These are phyloP conservation scores for Clarireedia paspali DNA, from an alignment of 2,329 filamentous ascomycete genomes.

Conservation along the genomic window DNA sequence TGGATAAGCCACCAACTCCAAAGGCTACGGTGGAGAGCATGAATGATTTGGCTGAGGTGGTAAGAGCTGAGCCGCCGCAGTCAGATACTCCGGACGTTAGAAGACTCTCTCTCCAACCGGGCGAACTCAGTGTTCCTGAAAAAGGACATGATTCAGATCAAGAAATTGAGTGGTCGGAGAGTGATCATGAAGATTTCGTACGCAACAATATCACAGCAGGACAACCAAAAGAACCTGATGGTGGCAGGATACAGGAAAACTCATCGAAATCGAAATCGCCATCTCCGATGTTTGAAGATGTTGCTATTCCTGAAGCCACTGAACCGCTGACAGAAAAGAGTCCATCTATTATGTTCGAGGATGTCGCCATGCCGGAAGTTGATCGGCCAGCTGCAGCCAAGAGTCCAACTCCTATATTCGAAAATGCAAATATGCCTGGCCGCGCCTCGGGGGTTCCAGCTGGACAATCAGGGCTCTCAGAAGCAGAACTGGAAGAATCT, in stretches of 20 bases:
- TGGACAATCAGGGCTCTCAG: neutral
- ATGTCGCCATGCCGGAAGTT: constrained; percentile 33
- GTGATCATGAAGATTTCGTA: constrained; percentile 33
- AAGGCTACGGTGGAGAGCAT: constrained; percentile 8
- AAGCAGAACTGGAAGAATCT: constrained; percentile 11
- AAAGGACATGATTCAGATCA: constrained; percentile 22
- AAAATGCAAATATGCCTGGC: constrained; percentile 18
- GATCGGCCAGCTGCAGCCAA: constrained; percentile 14
- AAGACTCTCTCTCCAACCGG: constrained; percentile 1
- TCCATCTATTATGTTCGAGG: constrained; percentile 39
- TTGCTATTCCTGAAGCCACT: constrained; percentile 29
- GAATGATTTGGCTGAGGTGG: constrained; percentile 26
- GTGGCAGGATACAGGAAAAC: neutral
- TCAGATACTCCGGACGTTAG: constrained; percentile 23
- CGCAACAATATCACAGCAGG: constrained; percentile 11
- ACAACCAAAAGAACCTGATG: neutral
- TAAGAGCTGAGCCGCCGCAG: constrained; percentile 22
- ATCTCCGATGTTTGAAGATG: constrained; percentile 44
- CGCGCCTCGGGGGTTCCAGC: constrained; percentile 1
- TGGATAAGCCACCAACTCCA: constrained; percentile 38
- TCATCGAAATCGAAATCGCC: constrained; percentile 28
- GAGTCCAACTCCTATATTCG: constrained; percentile 20
- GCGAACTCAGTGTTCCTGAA: neutral
- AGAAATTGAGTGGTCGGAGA: constrained; percentile 45
- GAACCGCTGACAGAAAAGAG: constrained; percentile 8